These are phyloP conservation scores for Neurospora sp. DNA, from an alignment of 495 filamentous ascomycete genomes.

Conservation along the genomic window DNA sequence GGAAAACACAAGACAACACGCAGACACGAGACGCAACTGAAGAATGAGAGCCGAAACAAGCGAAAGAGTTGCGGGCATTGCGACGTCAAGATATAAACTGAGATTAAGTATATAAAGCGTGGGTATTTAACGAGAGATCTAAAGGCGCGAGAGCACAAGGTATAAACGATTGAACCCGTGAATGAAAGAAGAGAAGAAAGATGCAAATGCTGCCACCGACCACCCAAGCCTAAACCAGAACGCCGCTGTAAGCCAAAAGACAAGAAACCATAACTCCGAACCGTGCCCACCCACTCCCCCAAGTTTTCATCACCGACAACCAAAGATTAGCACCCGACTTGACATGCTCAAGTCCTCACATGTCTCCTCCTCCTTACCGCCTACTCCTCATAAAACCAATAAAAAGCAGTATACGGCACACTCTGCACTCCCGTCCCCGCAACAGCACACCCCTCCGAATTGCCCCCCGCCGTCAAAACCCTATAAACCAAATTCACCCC, in stretches of 20 bases:
- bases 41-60: too few species aligned
- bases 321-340: background rate
- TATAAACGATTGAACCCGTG: background rate
- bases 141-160: background rate
- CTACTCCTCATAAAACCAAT: constrained; percentile 52
- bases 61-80: too few species aligned
- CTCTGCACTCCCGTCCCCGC: constrained; percentile 29
- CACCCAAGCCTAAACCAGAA: background rate
- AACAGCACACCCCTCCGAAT: constrained; percentile 36
- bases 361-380: background rate
- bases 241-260: background rate
- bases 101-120: background rate
- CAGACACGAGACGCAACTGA: too few species aligned
- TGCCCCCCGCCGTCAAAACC: constrained; percentile 57
- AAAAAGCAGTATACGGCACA: constrained; percentile 58
- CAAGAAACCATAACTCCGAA: background rate
- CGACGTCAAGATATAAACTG: background rate
- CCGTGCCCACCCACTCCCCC: background rate
- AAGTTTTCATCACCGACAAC: too few species aligned
- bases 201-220: background rate
- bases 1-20: too few species aligned
- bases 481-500: constrained; percentile 52
- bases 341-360: background rate
- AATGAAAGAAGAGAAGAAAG: background rate
- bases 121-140: background rate